phyloP scores from a whole-genome alignment of 1,284 basidiomycete genomes.

The Athelia psychrophila region DNA sequence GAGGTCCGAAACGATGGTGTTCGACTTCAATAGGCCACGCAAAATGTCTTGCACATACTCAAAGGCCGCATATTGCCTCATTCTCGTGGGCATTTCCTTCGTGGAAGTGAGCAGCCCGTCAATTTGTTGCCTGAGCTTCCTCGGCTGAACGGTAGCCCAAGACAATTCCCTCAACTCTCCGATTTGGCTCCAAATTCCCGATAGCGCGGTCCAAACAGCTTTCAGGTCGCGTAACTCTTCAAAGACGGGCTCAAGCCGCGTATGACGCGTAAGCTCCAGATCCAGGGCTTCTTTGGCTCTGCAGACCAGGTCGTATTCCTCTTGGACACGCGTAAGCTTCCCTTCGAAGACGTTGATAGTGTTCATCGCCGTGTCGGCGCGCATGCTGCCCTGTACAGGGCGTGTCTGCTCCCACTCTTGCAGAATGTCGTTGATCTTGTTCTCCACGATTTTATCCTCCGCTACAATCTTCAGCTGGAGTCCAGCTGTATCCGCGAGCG shows the following conservation, averaged over 20 bases:
- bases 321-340: slow-evolving; percentile 85
- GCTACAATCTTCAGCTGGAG: slow-evolving; percentile 99
- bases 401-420: slow-evolving; percentile 95
- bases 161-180: slow-evolving; percentile 84
- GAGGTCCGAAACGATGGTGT: slow-evolving; percentile 86
- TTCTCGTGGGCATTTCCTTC: slow-evolving; percentile 97
- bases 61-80: slow-evolving; percentile 99
- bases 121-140: slow-evolving; percentile 93
- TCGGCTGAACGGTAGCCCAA: slow-evolving; percentile 92
- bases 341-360: slow-evolving; percentile 93
- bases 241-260: slow-evolving; percentile 88
- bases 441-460: slow-evolving; percentile 96
- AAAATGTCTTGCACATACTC: slow-evolving; percentile 96
- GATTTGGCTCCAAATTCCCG: slow-evolving; percentile 95
- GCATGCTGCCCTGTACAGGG: slow-evolving; percentile 94
- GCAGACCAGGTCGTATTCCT: slow-evolving; percentile 92
- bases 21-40: slow-evolving; percentile 85
- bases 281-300: slow-evolving; percentile 97
- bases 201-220: slow-evolving; percentile 98
- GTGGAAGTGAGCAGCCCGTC: slow-evolving; percentile 88
- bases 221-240: slow-evolving; percentile 97
- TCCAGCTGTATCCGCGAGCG: slow-evolving; percentile 57
- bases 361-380: slow-evolving; percentile 93
- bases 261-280: slow-evolving; percentile 88
- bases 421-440: slow-evolving; percentile 88